phyloP scores from a whole-genome alignment of 2,329 filamentous ascomycete species.

The Shiraia sp. region DNA sequence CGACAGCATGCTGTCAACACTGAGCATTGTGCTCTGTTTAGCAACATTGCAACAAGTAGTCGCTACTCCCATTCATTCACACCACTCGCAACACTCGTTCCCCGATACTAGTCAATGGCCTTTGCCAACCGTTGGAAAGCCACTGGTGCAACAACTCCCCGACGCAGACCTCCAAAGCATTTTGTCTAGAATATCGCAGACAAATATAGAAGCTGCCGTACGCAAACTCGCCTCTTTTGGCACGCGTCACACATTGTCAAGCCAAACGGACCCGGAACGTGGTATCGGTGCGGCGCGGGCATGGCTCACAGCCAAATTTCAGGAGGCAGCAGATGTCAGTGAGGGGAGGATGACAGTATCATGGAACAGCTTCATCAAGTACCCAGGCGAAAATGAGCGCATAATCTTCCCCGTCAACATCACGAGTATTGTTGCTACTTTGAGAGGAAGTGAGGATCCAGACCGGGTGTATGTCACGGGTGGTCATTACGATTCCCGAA shows the following conservation, averaged over 20 bases:
- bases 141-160: slow-evolving; percentile 41
- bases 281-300: slow-evolving; percentile 60
- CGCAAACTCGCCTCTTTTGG: slow-evolving; percentile 57
- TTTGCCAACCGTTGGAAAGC: slow-evolving; percentile 31
- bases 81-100: slow-evolving; percentile 12
- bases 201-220: slow-evolving; percentile 54
- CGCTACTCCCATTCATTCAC: slow-evolving; percentile 17
- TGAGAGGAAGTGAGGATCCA: slow-evolving; percentile 53
- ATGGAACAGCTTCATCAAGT: slow-evolving; percentile 54
- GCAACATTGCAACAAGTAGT: slow-evolving; percentile 4
- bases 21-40: slow-evolving; percentile 8
- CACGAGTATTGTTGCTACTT: slow-evolving; percentile 51
- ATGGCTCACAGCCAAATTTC: slow-evolving; percentile 56
- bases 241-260: slow-evolving; percentile 58
- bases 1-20: too few relatives aligned
- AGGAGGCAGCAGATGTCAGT: slow-evolving; percentile 49
- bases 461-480: slow-evolving; percentile 56
- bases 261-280: slow-evolving; percentile 52
- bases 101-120: slow-evolving; percentile 40
- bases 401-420: slow-evolving; percentile 55
- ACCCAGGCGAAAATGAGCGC: slow-evolving; percentile 37
- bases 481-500: slow-evolving; percentile 59
- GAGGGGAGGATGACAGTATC: slow-evolving; percentile 55
- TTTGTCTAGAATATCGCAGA: slow-evolving; percentile 42
- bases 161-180: slow-evolving; percentile 44